Conservation (phyloP, 2,329 filamentous ascomycete species). For the Hyphodiscus sp. region DNA sequence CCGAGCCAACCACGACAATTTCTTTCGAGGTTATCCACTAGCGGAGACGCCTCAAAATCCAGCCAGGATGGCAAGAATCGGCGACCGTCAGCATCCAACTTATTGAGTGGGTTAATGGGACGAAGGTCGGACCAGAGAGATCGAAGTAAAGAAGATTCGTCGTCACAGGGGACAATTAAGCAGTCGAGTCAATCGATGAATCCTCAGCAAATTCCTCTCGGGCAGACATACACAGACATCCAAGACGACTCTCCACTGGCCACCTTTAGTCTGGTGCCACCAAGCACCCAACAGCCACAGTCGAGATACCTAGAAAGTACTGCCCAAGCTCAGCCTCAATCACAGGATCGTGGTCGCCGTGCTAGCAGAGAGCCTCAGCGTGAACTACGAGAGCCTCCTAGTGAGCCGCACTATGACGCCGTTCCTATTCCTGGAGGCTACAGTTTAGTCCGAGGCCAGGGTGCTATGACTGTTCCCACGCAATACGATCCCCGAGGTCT, state of each 20-base stretch:
- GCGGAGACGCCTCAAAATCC: not conserved
- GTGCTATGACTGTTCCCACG: constrained; percentile 18
- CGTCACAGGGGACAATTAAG: constrained; percentile 16
- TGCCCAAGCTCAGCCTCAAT: constrained; percentile 1
- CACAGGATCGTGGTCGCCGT: constrained; percentile 14
- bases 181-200: constrained; percentile 12
- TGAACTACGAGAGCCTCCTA: not conserved
- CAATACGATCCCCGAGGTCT: constrained; percentile 24
- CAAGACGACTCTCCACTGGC: constrained; percentile 9
- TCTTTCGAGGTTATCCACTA: constrained; percentile 3
- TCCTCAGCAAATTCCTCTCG: constrained; percentile 11
- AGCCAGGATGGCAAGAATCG: constrained; percentile 8
- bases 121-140: constrained; percentile 16
- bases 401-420: constrained; percentile 21
- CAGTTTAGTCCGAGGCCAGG: constrained; percentile 25
- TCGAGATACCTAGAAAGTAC: not conserved
- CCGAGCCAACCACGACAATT: constrained; percentile 5
- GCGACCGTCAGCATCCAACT: constrained; percentile 19
- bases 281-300: constrained; percentile 2
- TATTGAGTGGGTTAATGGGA: constrained; percentile 24
- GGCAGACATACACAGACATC: constrained; percentile 24
- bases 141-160: constrained; percentile 17
- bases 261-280: constrained; percentile 3
- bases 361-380: constrained; percentile 17
- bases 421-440: constrained; percentile 30